These are phyloP conservation scores for Yamadazyma laniorum DNA, from an alignment of 805 yeast genomes.

Conservation along the genomic window DNA sequence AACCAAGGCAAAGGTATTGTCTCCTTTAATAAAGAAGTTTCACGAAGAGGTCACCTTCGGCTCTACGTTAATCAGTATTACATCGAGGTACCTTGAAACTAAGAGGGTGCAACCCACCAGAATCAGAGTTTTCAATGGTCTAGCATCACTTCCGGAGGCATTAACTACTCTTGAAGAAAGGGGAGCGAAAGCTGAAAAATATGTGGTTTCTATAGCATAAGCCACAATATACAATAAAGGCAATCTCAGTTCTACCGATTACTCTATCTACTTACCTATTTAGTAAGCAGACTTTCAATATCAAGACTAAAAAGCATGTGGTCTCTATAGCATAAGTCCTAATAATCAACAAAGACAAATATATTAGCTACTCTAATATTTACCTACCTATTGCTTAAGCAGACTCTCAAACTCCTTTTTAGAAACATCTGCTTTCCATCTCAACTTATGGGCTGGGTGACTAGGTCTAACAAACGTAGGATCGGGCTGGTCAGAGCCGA, in stretches of 20 bases:
- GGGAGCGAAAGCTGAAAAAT: conserved; percentile 46
- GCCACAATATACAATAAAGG: no score
- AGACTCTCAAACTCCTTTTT: conserved; percentile 25
- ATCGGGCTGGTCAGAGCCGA: conserved; percentile 24
- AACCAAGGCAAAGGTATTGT: conserved; percentile 25
- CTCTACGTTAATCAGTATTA: conserved; percentile 27
- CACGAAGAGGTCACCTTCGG: conserved; percentile 45
- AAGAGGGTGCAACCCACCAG: conserved; percentile 32
- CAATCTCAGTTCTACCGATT: no score
- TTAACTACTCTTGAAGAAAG: conserved; percentile 35
- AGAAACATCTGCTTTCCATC: conserved; percentile 23
- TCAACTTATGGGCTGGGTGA: conserved; percentile 22
- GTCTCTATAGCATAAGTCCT: no score
- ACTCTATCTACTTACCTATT: no score
- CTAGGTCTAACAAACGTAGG: conserved; percentile 16
- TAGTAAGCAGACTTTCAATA: no score
- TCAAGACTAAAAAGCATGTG: no score
- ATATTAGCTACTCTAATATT: no score
- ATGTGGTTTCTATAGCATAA: conserved; percentile 17
- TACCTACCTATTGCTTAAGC: not conserved
- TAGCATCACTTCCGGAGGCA: conserved; percentile 32
- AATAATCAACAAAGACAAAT: no score
- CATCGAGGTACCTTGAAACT: conserved; percentile 27
- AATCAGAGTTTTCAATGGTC: conserved; percentile 33
- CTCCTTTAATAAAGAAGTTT: conserved; percentile 39